Evolutionary conservation across 768 basidiomycete genomes (phyloP).

Genomic region (Mycena rosella): DNA sequence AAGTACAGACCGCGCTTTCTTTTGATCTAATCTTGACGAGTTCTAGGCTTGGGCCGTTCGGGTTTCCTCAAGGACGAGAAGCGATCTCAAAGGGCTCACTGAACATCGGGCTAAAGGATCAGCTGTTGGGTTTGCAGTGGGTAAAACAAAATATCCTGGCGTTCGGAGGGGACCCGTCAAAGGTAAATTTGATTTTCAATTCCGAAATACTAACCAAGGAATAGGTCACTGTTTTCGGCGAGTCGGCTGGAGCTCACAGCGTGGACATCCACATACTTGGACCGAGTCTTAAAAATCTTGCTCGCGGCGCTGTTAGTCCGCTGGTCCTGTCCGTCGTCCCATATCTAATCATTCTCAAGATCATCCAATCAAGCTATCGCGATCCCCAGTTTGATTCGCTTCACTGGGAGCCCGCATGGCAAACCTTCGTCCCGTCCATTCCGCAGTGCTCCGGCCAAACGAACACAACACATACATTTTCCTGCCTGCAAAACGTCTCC

Average conservation of each 20-base stretch:
- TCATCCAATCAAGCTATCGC: constrained; percentile 23
- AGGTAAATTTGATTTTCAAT: constrained; percentile 38
- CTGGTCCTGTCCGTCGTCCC: not conserved
- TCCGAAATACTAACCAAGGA: not conserved
- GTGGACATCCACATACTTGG: constrained; percentile 56
- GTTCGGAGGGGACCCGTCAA: constrained; percentile 68
- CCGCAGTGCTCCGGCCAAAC: constrained; percentile 1
- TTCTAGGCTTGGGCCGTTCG: constrained; percentile 55
- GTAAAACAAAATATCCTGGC: constrained; percentile 68
- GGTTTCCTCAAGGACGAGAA: constrained; percentile 58
- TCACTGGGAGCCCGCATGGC: constrained; percentile 8
- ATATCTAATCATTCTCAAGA: not conserved
- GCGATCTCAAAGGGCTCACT: constrained; percentile 53
- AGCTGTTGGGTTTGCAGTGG: constrained; percentile 62
- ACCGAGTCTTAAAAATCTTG: constrained; percentile 47
- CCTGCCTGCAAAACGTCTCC: constrained; percentile 28
- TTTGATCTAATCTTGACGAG: not conserved
- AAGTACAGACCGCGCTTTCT: no score
- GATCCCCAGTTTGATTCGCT: constrained; percentile 15
- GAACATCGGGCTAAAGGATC: constrained; percentile 63
- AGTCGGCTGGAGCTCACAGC: constrained; percentile 66
- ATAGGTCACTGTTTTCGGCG: constrained; percentile 68
- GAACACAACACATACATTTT: constrained; percentile 3
- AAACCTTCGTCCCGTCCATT: constrained; percentile 1
- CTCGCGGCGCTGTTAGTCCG: constrained; percentile 48